Evolutionary conservation across 2,329 filamentous ascomycete genomes (phyloP).

Genomic region (Metarhizium sp.): DNA sequence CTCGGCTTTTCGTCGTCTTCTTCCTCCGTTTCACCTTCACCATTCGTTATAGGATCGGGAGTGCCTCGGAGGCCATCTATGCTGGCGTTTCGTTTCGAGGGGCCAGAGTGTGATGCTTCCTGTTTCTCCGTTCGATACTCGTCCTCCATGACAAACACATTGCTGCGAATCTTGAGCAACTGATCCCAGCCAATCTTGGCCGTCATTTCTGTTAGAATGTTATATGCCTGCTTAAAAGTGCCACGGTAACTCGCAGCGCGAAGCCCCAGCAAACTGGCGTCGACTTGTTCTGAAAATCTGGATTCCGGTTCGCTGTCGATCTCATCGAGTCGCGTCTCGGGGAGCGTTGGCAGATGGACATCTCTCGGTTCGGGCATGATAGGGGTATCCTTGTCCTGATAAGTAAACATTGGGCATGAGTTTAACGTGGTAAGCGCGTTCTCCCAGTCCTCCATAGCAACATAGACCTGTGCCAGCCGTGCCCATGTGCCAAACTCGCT

Average conservation of each 20-base stretch:
- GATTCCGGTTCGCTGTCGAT: slow-evolving; percentile 87
- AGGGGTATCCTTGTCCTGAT: slow-evolving; percentile 95
- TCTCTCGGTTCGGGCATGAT: slow-evolving; percentile 88
- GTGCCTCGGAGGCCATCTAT: slow-evolving; percentile 68
- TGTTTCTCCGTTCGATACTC: slow-evolving; percentile 89
- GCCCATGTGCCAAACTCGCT: slow-evolving; percentile 98
- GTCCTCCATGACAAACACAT: slow-evolving; percentile 99
- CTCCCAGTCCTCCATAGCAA: slow-evolving; percentile 92
- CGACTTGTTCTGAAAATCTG: slow-evolving; percentile 74
- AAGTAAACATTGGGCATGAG: slow-evolving; percentile 99
- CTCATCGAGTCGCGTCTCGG: slow-evolving; percentile 86
- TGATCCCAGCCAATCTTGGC: slow-evolving; percentile 98
- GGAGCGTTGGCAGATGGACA: slow-evolving; percentile 75
- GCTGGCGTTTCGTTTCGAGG: slow-evolving; percentile 62
- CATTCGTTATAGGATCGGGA: slow-evolving; percentile 48
- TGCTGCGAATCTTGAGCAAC: slow-evolving; percentile 84
- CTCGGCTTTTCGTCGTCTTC: slow-evolving; percentile 14
- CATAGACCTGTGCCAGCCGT: slow-evolving; percentile 84
- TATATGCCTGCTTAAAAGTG: slow-evolving; percentile 92
- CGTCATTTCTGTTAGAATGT: slow-evolving; percentile 88
- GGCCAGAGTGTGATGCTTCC: slow-evolving; percentile 38
- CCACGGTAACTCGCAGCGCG: slow-evolving; percentile 87
- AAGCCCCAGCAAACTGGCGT: slow-evolving; percentile 75
- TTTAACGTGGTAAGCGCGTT: slow-evolving; percentile 90
- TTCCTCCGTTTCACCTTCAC: slow-evolving; percentile 27